Percentiles rank a stretch among this genome's conserved stretches.
Evolutionary conservation across 805 yeast genomes (phyloP).

Genomic region (Spathaspora boniae): DNA sequence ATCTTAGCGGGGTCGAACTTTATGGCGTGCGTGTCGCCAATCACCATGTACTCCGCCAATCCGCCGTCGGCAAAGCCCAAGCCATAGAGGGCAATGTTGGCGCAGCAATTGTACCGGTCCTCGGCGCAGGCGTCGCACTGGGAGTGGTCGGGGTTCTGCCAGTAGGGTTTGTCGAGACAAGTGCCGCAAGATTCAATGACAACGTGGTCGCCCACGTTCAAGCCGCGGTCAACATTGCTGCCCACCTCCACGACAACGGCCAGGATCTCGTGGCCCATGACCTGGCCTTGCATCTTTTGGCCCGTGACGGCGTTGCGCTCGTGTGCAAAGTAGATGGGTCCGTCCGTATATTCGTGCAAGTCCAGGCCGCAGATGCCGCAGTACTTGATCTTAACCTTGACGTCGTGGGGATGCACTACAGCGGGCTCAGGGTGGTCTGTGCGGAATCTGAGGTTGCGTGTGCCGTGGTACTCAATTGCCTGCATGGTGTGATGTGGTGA

Average conservation of each 20-base stretch:
- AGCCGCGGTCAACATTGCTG: conserved; percentile 43
- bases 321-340: conserved; percentile 55
- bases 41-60: conserved; percentile 46
- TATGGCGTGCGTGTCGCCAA: conserved; percentile 36
- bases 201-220: conserved; percentile 62
- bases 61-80: conserved; percentile 58
- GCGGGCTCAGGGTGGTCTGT: conserved; percentile 26
- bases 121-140: conserved; percentile 47
- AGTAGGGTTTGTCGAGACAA: conserved; percentile 46
- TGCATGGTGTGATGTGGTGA: conserved; percentile 20
- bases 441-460: conserved; percentile 14
- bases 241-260: conserved; percentile 64
- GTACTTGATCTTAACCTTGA: conserved; percentile 55
- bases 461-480: conserved; percentile 23
- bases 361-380: conserved; percentile 69
- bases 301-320: conserved; percentile 46
- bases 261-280: conserved; percentile 62
- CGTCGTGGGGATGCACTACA: conserved; percentile 32
- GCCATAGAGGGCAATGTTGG: conserved; percentile 47
- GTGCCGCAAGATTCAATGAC: conserved; percentile 62
- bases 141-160: conserved; percentile 20
- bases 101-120: conserved; percentile 54
- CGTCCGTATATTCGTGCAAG: conserved; percentile 52
- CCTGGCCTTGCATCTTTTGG: conserved; percentile 31
- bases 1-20: conserved; percentile 38